Conservation (phyloP, 83 land plant genomes). For the Diphasiastrum complanatum region DNA sequence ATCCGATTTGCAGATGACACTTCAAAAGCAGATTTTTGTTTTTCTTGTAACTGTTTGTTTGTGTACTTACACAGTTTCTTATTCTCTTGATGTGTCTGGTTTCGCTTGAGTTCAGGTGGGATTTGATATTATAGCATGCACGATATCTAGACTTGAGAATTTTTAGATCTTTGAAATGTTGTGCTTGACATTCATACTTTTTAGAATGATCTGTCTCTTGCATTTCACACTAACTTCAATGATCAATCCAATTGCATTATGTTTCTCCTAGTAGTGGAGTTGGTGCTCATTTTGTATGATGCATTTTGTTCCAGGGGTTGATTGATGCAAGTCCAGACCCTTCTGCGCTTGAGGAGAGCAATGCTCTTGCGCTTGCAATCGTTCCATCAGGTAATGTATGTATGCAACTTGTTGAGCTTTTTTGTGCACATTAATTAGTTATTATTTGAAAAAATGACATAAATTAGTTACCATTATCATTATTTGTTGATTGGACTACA, state of each 20-base stretch:
- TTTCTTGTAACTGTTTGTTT: no score
- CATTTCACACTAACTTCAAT: no score
- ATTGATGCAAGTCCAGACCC: conserved; percentile 52
- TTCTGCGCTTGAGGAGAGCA: conserved; percentile 54
- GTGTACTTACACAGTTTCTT: no score
- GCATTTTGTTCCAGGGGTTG: conserved; percentile 62
- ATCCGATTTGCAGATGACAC: no score
- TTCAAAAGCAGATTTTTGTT: no score
- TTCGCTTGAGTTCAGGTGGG: no score
- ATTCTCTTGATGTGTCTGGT: no score
- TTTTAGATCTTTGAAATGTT: background rate
- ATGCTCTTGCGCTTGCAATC: conserved; percentile 85
- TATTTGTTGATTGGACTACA: background rate
- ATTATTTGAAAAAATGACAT: background rate
- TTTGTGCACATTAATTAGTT: background rate
- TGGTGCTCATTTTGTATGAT: no score
- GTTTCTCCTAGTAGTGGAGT: no score
- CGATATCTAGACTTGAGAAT: background rate
- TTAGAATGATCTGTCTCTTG: no score
- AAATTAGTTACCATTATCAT: background rate
- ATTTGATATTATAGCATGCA: background rate
- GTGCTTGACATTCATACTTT: no score
- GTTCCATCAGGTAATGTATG: conserved; percentile 48
- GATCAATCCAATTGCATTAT: no score
- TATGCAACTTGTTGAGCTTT: background rate